Conservation (phyloP, 2,329 filamentous ascomycete genomes). For the Fusarium cicatricum region DNA sequence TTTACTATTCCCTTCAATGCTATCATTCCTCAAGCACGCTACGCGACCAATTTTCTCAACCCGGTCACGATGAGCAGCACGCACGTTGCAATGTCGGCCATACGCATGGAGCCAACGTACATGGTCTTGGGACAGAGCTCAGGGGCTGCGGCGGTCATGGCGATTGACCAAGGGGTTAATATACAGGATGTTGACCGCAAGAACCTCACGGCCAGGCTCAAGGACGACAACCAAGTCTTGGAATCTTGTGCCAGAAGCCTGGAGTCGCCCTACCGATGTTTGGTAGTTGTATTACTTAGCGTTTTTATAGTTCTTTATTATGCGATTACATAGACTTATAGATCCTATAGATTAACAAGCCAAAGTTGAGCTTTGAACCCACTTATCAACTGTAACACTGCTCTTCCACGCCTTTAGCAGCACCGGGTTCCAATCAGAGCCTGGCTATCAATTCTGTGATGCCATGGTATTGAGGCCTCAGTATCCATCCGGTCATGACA, state of each 20-base stretch:
- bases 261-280: neutral
- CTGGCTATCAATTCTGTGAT: neutral
- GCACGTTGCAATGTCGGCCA: slow-evolving; percentile 25
- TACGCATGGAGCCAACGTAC: slow-evolving; percentile 32
- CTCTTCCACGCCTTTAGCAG: too few species aligned
- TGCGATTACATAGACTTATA: too few species aligned
- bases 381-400: too few species aligned
- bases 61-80: slow-evolving; percentile 28
- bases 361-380: too few species aligned
- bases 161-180: slow-evolving; percentile 27
- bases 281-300: neutral
- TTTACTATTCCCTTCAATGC: slow-evolving; percentile 24
- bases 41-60: slow-evolving; percentile 28
- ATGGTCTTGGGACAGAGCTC: slow-evolving; percentile 32
- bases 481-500: neutral
- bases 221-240: slow-evolving; percentile 24
- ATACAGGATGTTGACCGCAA: slow-evolving; percentile 22
- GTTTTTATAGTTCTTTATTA: too few species aligned
- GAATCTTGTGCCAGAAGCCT: neutral
- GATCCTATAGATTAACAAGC: too few species aligned
- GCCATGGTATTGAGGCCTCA: neutral
- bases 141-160: slow-evolving; percentile 26
- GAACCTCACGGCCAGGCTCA: slow-evolving; percentile 20
- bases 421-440: too few species aligned
- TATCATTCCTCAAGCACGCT: slow-evolving; percentile 14